phyloP scores from a whole-genome alignment of 1,139 yeast species.

The Yarrowia galli region DNA sequence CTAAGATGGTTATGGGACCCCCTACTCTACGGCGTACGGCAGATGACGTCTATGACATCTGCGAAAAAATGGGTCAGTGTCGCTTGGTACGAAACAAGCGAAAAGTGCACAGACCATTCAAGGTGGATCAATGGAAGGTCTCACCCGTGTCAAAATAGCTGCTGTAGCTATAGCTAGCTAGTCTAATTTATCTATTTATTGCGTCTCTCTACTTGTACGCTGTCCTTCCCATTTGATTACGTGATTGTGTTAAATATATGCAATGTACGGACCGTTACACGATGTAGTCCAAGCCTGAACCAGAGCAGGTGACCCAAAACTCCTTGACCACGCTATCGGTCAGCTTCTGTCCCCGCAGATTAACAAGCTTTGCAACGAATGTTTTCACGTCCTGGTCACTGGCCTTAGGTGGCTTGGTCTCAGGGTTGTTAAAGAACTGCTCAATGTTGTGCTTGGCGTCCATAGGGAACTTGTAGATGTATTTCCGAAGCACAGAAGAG shows the following conservation, averaged over 20 bases:
- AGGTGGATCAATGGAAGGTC: slow-evolving; percentile 27
- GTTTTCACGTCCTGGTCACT: slow-evolving; percentile 43
- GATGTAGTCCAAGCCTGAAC: slow-evolving; percentile 42
- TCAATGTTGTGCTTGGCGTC: slow-evolving; percentile 53
- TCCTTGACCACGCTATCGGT: slow-evolving; percentile 64
- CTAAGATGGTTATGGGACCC: slow-evolving; percentile 13
- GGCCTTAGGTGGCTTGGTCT: slow-evolving; percentile 45
- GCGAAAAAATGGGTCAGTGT: slow-evolving; percentile 23
- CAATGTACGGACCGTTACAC: neutral
- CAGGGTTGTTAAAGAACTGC: slow-evolving; percentile 41
- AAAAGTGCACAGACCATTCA: slow-evolving; percentile 12
- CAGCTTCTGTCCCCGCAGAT: slow-evolving; percentile 70
- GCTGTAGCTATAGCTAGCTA: too few species aligned
- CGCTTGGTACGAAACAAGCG: slow-evolving; percentile 27
- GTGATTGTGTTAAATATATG: slow-evolving; percentile 16
- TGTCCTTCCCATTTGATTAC: neutral
- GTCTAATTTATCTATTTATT: slow-evolving; percentile 25
- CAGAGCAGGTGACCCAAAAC: slow-evolving; percentile 64
- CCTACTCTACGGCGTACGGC: slow-evolving; percentile 21
- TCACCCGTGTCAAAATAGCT: slow-evolving; percentile 11
- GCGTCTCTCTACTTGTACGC: neutral
- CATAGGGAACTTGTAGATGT: slow-evolving; percentile 62
- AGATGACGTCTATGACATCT: slow-evolving; percentile 25
- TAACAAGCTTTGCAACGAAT: slow-evolving; percentile 62
- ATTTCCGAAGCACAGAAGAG: slow-evolving; percentile 61